Conservation (phyloP, 2,329 filamentous ascomycete species). For the Pestalotiopsis sp. region DNA sequence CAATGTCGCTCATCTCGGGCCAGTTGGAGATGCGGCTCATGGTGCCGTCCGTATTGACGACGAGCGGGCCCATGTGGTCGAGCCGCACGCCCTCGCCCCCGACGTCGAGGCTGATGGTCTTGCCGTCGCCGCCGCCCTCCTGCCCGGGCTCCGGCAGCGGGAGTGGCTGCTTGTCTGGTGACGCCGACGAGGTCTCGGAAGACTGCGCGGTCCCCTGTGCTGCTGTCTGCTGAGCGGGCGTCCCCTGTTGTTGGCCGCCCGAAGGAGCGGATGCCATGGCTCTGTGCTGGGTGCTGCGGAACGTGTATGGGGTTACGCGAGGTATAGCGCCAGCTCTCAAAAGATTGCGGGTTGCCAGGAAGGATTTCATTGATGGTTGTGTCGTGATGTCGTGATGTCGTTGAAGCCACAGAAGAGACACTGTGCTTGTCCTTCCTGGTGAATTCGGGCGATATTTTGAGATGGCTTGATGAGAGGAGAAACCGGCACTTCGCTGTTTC, state of each 20-base stretch:
- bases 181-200: not conserved
- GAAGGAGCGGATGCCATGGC: constrained; percentile 4
- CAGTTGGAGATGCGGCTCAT: constrained; percentile 73
- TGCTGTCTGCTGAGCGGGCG: constrained; percentile 6
- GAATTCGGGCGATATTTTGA: not conserved
- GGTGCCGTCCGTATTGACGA: constrained; percentile 72
- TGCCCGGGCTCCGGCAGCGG: constrained; percentile 21
- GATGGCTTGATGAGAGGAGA: not conserved
- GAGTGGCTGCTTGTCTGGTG: constrained; percentile 11
- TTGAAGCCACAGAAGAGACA: not conserved
- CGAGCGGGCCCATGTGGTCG: constrained; percentile 70
- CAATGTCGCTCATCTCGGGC: constrained; percentile 68
- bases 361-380: constrained; percentile 2
- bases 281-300: not conserved
- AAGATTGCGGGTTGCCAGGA: not conserved
- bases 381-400: not conserved
- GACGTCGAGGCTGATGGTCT: constrained; percentile 27
- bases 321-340: not conserved
- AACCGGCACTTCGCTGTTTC: not conserved
- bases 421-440: not conserved
- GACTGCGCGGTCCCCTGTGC: not conserved
- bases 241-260: not conserved
- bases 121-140: not conserved
- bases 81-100: constrained; percentile 53
- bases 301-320: constrained; percentile 8